Evolutionary conservation across 2,329 filamentous ascomycete species (phyloP), one percentile per base, ranked within the genome.

Genomic region (Pseudogymnoascus sp.): DNA sequence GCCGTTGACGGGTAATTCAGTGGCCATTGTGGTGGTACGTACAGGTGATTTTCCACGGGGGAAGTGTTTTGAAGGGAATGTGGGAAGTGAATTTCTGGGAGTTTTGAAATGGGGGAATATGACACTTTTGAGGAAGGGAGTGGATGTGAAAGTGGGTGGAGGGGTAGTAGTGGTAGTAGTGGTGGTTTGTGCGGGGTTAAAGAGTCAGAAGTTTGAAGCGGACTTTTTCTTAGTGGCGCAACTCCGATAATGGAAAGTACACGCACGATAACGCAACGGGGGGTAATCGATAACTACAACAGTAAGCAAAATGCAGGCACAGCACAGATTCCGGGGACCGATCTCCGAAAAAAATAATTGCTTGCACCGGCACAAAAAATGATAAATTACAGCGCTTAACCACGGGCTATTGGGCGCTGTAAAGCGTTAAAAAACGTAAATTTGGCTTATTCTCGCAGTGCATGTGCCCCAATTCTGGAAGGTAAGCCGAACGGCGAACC

Each of bases 1-100:
- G 17, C 68, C 68, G 53, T 50, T 63, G 63, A 77, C 78, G 66
- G 79, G 79, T 62, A 81, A 75, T 74, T 80, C 78, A 64, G 78
- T 74, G 35, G 77, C 75, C 78, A 79, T 80, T 62, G 21, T 60
- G 17, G 17, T n/a, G n/a, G 21, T 47, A 47, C 26, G 42, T 47
- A 47, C 42, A 47, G 42, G n/a, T n/a, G 13, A 10, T 19, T 7
- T 47, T 44, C n/a, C 19, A 13, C 15, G 19, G 10, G 4, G n/a
- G 19, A 44, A n/a, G n/a, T n/a, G n/a, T 19, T 19, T 47, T 47
- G 42, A 47, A 47, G 40, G 11, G 40, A 10, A 17, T 11, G 17
- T 19, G 19, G 17, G 17, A 13, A 21, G 17, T 21, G 40, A 7
- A 23, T 21, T 23, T 42, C n/a, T 17, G n/a, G 9, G 17, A 11